Evolutionary conservation across 345 rosid genomes (phyloP), one percentile per base, ranked within the genome.

Genomic region (Arabidopsis arenosa): DNA sequence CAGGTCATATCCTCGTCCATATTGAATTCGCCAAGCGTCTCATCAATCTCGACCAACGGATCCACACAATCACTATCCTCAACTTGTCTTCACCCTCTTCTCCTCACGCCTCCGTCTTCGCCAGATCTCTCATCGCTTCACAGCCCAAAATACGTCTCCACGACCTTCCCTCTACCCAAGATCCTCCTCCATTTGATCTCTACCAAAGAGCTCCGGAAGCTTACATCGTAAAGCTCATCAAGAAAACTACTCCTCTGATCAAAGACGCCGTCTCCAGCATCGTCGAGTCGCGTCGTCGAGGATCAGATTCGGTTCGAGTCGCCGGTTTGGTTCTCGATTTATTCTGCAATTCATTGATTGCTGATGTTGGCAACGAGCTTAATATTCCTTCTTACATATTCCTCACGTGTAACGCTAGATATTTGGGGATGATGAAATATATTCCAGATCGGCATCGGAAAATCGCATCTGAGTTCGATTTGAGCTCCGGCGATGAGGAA

Each of bases 1-100:
- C 67, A 26, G 87, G 92, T 41, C 93, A 90, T 79, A 41, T 83
- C 21, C 80, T 81, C n/a, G 80, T 89, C 1, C 51, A 77, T 23
- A 52, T 86, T 4, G 93, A 87, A 41, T 79, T 90, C 40, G 85
- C 89, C 0, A 83, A 79, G 66, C 79, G 78, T 52, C 76, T 90
- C 35, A 56, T 88, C 37, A 18, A 33, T 28, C 75, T 51, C 0
- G 76, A 88, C 75, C 63, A 65, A 54, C 68, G 77, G 39, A 45
- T 90, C 82, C 66, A 32, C 76, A 72, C 81, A 63, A 70, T 79
- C 54, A 79, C 75, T 5, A 74, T 79, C 55, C 23, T 79, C 70
- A 41, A 53, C 5, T 17, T 61, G 6, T 39, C 51, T n/a, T 45
- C 64, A 45, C 72, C 82, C 0, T 35, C 62, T 14, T 36, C 51